Evolutionary conservation across 2,329 filamentous ascomycete genomes (phyloP).

Genomic region (Fusarium humuli): DNA sequence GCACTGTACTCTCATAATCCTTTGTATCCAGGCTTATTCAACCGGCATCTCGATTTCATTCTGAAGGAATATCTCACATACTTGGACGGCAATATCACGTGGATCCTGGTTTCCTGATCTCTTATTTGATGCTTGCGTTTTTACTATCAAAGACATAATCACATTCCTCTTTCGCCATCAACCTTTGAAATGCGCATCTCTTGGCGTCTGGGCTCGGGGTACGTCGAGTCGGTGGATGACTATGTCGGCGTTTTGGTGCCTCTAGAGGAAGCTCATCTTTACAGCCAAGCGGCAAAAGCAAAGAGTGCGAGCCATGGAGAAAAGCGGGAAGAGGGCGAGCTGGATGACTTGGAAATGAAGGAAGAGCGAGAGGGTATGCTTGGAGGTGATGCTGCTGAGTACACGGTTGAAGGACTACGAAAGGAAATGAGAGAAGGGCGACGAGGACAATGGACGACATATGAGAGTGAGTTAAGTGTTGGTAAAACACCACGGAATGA

Average conservation of each 20-base stretch:
- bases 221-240: constrained; percentile 61
- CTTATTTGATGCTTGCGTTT: constrained; percentile 6
- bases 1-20: constrained; percentile 15
- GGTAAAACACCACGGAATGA: background rate
- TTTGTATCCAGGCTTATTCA: constrained; percentile 8
- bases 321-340: constrained; percentile 52
- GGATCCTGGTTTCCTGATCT: background rate
- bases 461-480: constrained; percentile 72
- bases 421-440: constrained; percentile 73
- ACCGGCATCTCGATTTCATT: constrained; percentile 1
- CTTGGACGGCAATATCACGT: constrained; percentile 14
- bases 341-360: constrained; percentile 55
- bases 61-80: constrained; percentile 3
- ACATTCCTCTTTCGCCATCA: background rate
- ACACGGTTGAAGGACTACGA: constrained; percentile 76
- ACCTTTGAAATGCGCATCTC: constrained; percentile 46
- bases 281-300: constrained; percentile 64
- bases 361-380: constrained; percentile 63
- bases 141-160: constrained; percentile 17
- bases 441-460: constrained; percentile 72
- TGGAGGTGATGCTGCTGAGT: constrained; percentile 64
- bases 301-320: constrained; percentile 60
- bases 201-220: constrained; percentile 49
- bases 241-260: constrained; percentile 65
- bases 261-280: constrained; percentile 66